Conservation (phyloP, 2,329 filamentous ascomycete species). For the Cadophora sp. region DNA sequence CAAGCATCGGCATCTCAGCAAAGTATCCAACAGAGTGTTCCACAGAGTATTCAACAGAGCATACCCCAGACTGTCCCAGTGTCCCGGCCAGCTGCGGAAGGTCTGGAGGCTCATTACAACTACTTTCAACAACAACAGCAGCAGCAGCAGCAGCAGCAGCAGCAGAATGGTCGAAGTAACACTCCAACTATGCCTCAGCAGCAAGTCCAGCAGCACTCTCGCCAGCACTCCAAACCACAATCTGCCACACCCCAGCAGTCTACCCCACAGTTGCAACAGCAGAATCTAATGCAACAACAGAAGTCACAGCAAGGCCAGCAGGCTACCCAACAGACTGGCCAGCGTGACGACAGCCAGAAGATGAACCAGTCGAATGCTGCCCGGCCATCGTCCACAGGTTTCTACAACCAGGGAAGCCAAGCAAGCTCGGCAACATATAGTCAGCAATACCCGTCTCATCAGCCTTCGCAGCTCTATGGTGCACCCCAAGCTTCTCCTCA, state of each 20-base stretch:
- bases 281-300: conserved; percentile 28
- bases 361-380: conserved; percentile 32
- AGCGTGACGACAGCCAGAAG: conserved; percentile 38
- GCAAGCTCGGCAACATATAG: conserved; percentile 33
- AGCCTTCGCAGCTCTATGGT: conserved; percentile 41
- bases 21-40: conserved; percentile 10
- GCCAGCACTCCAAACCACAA: conserved; percentile 20
- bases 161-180: conserved; percentile 33
- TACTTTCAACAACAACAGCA: conserved; percentile 36
- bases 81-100: conserved; percentile 42
- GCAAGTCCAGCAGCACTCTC: conserved; percentile 23
- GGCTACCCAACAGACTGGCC: conserved; percentile 36
- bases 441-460: conserved; percentile 43
- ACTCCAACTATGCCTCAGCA: conserved; percentile 24
- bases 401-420: conserved; percentile 39
- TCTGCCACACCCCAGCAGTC: conserved; percentile 18
- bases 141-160: conserved; percentile 35
- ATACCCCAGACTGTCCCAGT: conserved; percentile 27
- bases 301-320: conserved; percentile 31
- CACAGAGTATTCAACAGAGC: conserved; percentile 3
- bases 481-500: conserved; percentile 42
- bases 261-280: conserved; percentile 22
- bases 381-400: conserved; percentile 37
- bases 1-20: conserved; percentile 36
- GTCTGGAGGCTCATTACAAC: conserved; percentile 44